Evolutionary conservation across 176 grass and related monocot species (phyloP).

Genomic region (Oryza meridionalis): DNA sequence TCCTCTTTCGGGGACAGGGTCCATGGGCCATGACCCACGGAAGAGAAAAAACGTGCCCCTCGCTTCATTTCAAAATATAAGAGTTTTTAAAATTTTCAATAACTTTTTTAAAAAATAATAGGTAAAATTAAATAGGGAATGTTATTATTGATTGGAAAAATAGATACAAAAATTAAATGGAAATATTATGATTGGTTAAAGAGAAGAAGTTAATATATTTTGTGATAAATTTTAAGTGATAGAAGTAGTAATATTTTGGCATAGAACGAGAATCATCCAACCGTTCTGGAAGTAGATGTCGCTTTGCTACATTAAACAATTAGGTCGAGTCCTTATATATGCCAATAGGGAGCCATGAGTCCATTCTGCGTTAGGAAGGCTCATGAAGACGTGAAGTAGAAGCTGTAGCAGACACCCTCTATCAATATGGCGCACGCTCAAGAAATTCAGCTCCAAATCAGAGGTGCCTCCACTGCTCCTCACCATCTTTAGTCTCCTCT

Average conservation of each 20-base stretch:
- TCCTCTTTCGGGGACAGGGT: neutral
- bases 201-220: too few relatives aligned
- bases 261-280: neutral
- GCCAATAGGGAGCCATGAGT: neutral
- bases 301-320: neutral
- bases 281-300: neutral
- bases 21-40: neutral
- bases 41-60: neutral
- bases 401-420: neutral
- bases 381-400: neutral
- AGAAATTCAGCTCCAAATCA: constrained; percentile 59
- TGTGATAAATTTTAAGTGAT: too few relatives aligned
- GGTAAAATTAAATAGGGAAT: too few relatives aligned
- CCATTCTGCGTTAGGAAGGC: neutral
- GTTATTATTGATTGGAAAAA: too few relatives aligned
- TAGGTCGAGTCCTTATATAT: constrained; percentile 17
- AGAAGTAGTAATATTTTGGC: too few relatives aligned
- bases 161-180: too few relatives aligned
- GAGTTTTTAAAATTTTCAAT: too few relatives aligned
- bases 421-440: constrained; percentile 47
- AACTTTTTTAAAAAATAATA: too few relatives aligned
- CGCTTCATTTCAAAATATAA: too few relatives aligned
- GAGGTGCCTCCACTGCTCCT: constrained; percentile 38
- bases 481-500: neutral
- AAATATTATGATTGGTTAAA: too few relatives aligned